A percentile compares a stretch with the other conserved stretches of the same genome.
These are phyloP conservation scores for Monosporascus ibericus DNA, from an alignment of 2,329 filamentous ascomycete genomes.

Conservation along the genomic window DNA sequence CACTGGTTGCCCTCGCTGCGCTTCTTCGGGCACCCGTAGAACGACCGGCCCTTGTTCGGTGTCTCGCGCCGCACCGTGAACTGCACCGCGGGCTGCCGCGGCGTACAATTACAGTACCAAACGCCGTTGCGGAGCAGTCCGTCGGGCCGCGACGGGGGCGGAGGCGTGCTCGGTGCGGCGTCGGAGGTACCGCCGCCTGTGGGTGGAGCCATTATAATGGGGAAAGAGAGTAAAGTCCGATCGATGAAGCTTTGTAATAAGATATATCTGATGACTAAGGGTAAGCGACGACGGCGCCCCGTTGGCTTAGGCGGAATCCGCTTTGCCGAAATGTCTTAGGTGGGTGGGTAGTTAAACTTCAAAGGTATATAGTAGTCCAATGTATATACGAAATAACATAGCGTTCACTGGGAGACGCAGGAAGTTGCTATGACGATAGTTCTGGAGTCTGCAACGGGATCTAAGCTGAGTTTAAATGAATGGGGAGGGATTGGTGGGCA, in stretches of 20 bases:
- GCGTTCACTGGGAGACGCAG: neutral
- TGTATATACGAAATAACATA: neutral
- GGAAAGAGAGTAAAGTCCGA: neutral
- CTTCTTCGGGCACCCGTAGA: constrained; percentile 48
- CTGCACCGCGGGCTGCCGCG: constrained; percentile 41
- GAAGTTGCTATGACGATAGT: neutral
- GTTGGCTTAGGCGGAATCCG: too few species aligned
- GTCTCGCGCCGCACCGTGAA: constrained; percentile 44
- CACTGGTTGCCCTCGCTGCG: constrained; percentile 36
- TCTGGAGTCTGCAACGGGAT: too few species aligned
- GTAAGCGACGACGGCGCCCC: too few species aligned
- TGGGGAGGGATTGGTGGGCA: too few species aligned
- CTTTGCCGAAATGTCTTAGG: too few species aligned
- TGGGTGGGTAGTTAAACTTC: neutral
- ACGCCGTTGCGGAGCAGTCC: constrained; percentile 27
- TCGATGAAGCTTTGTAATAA: too few species aligned
- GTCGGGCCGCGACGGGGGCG: constrained; percentile 7
- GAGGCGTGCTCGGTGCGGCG: constrained; percentile 12
- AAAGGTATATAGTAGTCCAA: too few species aligned
- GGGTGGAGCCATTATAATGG: constrained; percentile 7
- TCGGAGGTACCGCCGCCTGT: constrained; percentile 1
- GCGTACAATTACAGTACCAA: constrained; percentile 45
- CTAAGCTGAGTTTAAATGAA: too few species aligned
- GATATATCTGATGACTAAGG: too few species aligned
- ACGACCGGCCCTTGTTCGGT: constrained; percentile 43